phyloP scores from a whole-genome alignment of 805 yeast species.

The Myxozyma neglecta region DNA sequence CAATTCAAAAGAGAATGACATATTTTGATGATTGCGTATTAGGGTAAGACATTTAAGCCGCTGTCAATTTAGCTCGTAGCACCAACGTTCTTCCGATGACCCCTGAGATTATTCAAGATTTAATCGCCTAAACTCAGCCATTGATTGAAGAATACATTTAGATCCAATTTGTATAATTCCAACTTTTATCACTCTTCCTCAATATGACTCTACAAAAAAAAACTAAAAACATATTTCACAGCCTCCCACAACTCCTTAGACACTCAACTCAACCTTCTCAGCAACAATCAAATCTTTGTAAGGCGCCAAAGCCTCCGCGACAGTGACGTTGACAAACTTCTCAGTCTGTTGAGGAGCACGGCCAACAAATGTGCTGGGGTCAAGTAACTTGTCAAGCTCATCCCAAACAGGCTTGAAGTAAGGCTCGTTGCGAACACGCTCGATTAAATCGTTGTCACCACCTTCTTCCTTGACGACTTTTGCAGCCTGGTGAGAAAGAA shows the following conservation, averaged over 20 bases:
- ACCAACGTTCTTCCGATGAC: too few species aligned
- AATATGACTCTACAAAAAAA: not conserved
- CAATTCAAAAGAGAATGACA: too few species aligned
- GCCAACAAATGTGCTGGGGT: slow-evolving; percentile 94
- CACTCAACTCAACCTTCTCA: slow-evolving; percentile 76
- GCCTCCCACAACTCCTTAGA: slow-evolving; percentile 45
- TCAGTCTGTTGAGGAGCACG: slow-evolving; percentile 98
- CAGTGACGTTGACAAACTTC: slow-evolving; percentile 83
- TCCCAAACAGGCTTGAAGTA: slow-evolving; percentile 73
- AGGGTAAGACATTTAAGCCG: too few species aligned
- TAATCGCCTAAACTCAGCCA: too few species aligned
- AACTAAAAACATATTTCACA: not conserved
- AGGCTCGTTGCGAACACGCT: slow-evolving; percentile 44
- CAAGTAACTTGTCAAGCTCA: slow-evolving; percentile 76
- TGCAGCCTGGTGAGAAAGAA: slow-evolving; percentile 94
- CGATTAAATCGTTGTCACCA: slow-evolving; percentile 91
- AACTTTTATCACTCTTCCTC: too few species aligned
- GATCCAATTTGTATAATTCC: too few species aligned
- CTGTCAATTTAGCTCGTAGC: too few species aligned
- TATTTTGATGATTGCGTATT: too few species aligned
- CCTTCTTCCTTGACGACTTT: slow-evolving; percentile 97
- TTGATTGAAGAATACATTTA: too few species aligned
- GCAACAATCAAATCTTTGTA: slow-evolving; percentile 58
- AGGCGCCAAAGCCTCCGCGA: slow-evolving; percentile 75
- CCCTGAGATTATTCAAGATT: too few species aligned